Percentiles rank a stretch among this genome's conserved stretches.
phyloP scores from a whole-genome alignment of 257 asterid species.

The Solanum neorickii region DNA sequence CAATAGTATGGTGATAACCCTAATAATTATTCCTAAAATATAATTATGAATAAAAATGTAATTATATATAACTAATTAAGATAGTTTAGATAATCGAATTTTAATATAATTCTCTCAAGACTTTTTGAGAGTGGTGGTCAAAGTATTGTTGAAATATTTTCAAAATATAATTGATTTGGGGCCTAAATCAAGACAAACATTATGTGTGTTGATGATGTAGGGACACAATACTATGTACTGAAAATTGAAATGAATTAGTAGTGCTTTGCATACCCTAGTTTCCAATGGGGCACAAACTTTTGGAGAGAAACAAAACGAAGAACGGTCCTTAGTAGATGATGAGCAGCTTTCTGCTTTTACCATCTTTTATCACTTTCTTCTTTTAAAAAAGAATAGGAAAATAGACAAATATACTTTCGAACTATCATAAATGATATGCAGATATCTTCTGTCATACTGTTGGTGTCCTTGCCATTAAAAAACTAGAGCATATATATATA shows the following conservation, averaged over 20 bases:
- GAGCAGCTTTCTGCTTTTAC: slow-evolving; percentile 1
- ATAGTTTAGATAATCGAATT: neutral
- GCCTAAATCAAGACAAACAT: neutral
- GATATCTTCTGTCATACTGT: no score
- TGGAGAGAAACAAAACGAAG: neutral
- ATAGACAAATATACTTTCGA: no score
- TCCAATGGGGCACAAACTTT: neutral
- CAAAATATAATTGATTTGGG: neutral
- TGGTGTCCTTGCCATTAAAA: no score
- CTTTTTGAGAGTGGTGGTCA: neutral
- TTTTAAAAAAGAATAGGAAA: no score
- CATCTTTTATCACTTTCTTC: neutral
- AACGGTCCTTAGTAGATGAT: neutral
- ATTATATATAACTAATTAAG: neutral
- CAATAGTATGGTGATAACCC: neutral
- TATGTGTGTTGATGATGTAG: neutral
- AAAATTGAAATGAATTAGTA: neutral
- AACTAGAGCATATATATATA: no score
- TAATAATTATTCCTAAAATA: neutral
- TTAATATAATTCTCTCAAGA: neutral
- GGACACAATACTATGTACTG: neutral
- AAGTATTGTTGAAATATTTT: neutral
- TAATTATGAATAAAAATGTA: neutral
- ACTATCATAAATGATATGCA: no score
- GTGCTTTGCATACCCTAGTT: slow-evolving; percentile 1